Conservation (phyloP, 139 green algal genomes). For the Chlamydomonas sphaeroides region DNA sequence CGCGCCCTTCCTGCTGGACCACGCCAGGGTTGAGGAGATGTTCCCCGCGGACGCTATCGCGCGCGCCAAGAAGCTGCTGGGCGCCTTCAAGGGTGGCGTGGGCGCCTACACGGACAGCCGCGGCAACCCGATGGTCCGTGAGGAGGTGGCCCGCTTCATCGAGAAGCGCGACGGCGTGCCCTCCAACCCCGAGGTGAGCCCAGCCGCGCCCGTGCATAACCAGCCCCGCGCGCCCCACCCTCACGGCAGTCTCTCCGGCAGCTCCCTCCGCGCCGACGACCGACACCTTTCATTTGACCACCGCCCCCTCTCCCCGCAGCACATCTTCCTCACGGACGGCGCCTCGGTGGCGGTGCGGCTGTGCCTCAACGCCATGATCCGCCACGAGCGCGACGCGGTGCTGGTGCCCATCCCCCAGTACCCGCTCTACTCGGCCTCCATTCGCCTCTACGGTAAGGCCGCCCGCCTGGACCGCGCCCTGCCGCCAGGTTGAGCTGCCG, state of each 20-base stretch:
- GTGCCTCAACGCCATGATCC: slow-evolving; percentile 75
- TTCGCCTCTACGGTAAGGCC: slow-evolving; percentile 84
- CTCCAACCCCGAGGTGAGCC: slow-evolving; percentile 68
- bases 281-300: background rate
- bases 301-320: slow-evolving; percentile 45
- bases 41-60: slow-evolving; percentile 83
- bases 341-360: slow-evolving; percentile 80
- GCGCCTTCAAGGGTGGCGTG: slow-evolving; percentile 68
- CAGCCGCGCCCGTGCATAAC: too few relatives aligned
- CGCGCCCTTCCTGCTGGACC: slow-evolving; percentile 83
- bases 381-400: slow-evolving; percentile 69
- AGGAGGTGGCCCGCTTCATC: slow-evolving; percentile 86
- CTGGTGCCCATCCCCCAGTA: slow-evolving; percentile 92
- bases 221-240: too few relatives aligned
- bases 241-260: too few relatives aligned
- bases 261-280: too few relatives aligned
- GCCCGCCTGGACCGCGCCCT: too few relatives aligned
- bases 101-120: slow-evolving; percentile 89
- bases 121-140: slow-evolving; percentile 70
- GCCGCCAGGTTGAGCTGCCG: too few relatives aligned
- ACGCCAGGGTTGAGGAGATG: slow-evolving; percentile 67
- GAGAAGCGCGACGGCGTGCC: slow-evolving; percentile 75
- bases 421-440: slow-evolving; percentile 90
- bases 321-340: slow-evolving; percentile 91
- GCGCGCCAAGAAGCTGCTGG: slow-evolving; percentile 71